Conservation (phyloP, 2,329 filamentous ascomycete genomes). For the Diaporthe humulicola region DNA sequence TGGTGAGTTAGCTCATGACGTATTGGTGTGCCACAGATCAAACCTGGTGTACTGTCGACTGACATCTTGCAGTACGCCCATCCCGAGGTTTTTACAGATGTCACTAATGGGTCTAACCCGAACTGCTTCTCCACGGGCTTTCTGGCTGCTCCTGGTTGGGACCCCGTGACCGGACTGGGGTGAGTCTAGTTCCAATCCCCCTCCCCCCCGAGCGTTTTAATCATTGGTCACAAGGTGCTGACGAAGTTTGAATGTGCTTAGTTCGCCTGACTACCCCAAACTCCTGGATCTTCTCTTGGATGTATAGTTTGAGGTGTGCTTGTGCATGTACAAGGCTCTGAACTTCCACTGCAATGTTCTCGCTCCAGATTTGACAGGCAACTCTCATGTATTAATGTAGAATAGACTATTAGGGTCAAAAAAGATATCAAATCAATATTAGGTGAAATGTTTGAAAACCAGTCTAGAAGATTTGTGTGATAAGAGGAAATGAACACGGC, state of each 20-base stretch:
- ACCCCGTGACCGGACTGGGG: conserved; percentile 54
- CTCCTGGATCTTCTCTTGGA: conserved; percentile 50
- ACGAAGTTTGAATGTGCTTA: conserved; percentile 6
- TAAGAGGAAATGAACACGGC: no score
- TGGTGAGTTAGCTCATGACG: conserved; percentile 48
- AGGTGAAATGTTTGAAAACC: accelerated
- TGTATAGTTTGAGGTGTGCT: not conserved
- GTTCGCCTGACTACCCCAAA: conserved; percentile 51
- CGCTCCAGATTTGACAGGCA: not conserved
- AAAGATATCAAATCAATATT: no score
- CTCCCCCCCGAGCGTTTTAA: no score
- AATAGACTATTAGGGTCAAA: not conserved
- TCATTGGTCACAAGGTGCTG: not conserved
- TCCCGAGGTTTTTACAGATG: conserved; percentile 47
- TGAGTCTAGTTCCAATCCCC: conserved; percentile 36
- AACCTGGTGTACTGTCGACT: not conserved
- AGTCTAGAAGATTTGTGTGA: no score
- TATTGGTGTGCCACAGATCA: not conserved
- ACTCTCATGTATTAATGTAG: not conserved
- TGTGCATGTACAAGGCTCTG: not conserved
- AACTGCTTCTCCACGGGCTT: conserved; percentile 57
- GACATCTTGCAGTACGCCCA: conserved; percentile 43
- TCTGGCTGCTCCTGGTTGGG: conserved; percentile 56
- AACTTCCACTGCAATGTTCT: not conserved
- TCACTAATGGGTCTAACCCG: conserved; percentile 54